Evolutionary conservation across 805 yeast species (phyloP).

Genomic region (Metschnikowia chrysomelidarum): DNA sequence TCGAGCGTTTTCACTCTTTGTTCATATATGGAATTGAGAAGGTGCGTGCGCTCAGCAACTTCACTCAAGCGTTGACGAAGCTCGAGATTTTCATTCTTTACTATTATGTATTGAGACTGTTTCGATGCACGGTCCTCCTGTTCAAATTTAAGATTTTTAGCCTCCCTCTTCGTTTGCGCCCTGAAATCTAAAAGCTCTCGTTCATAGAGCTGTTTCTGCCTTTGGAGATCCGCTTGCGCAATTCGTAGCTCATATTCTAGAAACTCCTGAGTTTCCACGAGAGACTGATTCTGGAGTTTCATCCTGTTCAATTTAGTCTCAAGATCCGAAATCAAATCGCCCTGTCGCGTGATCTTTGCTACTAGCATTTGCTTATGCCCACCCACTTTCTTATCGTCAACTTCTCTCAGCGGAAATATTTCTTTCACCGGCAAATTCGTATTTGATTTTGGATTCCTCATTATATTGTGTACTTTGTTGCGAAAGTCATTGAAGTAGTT

Average conservation of each 20-base stretch:
- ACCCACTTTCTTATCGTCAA: conserved; percentile 8
- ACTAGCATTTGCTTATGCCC: conserved; percentile 10
- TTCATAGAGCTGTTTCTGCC: conserved; percentile 2
- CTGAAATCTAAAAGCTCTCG: not conserved
- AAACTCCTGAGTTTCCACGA: conserved; percentile 3
- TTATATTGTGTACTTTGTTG: conserved; percentile 23
- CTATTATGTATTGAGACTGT: conserved; percentile 4
- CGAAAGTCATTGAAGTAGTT: conserved; percentile 22
- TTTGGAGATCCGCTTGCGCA: not conserved
- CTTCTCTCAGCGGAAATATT: conserved; percentile 3
- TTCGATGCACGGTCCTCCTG: no score
- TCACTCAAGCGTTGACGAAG: conserved; percentile 9
- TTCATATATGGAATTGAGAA: conserved; percentile 7
- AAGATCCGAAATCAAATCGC: conserved; percentile 12
- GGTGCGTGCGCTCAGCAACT: conserved; percentile 9
- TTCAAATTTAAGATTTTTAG: not conserved
- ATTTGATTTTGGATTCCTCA: not conserved
- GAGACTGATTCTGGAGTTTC: conserved; percentile 8
- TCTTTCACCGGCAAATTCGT: not conserved
- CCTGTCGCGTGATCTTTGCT: conserved; percentile 16
- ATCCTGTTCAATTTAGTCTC: conserved; percentile 13
- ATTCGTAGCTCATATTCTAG: conserved; percentile 1
- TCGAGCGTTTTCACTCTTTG: conserved; percentile 10
- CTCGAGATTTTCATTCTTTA: conserved; percentile 5
- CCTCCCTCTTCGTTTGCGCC: not conserved